phyloP scores from a whole-genome alignment of 2,329 filamentous ascomycete species.

The Ilyonectria mors-panacis region DNA sequence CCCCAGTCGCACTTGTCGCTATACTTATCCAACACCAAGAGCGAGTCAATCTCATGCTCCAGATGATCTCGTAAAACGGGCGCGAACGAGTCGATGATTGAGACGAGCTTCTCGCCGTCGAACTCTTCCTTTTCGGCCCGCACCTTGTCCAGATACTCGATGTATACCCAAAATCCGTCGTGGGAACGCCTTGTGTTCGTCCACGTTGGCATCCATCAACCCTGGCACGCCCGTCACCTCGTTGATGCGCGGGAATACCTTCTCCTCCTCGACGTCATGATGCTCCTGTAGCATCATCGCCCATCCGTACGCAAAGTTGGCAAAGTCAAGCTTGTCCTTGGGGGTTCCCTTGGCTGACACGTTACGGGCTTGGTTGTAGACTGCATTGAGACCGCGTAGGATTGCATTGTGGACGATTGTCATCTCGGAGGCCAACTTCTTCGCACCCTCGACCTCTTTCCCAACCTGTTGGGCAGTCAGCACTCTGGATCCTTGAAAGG shows the following conservation, averaged over 20 bases:
- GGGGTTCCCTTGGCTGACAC: constrained; percentile 46
- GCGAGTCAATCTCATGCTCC: constrained; percentile 55
- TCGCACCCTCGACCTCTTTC: constrained; percentile 36
- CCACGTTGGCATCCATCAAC: constrained; percentile 59
- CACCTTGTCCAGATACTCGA: constrained; percentile 51
- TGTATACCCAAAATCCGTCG: constrained; percentile 51
- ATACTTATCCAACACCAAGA: constrained; percentile 53
- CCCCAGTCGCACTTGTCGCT: constrained; percentile 55
- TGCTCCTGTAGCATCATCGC: constrained; percentile 53
- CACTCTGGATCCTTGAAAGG: background rate
- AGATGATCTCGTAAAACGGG: constrained; percentile 54
- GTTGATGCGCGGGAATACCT: constrained; percentile 58
- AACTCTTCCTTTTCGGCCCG: constrained; percentile 48
- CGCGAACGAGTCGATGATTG: constrained; percentile 50
- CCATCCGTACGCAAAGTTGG: constrained; percentile 53
- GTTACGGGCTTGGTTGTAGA: constrained; percentile 56
- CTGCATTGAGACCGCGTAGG: constrained; percentile 55
- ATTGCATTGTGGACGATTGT: constrained; percentile 54
- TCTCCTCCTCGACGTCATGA: constrained; percentile 56
- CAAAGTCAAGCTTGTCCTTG: constrained; percentile 53
- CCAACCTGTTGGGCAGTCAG: background rate
- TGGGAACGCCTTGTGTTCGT: constrained; percentile 59
- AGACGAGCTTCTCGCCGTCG: constrained; percentile 47
- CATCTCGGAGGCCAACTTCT: constrained; percentile 51
- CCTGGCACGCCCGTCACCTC: constrained; percentile 51